phyloP scores from a whole-genome alignment of 2,329 filamentous ascomycete genomes.

The Berkeleyomyces basicola region DNA sequence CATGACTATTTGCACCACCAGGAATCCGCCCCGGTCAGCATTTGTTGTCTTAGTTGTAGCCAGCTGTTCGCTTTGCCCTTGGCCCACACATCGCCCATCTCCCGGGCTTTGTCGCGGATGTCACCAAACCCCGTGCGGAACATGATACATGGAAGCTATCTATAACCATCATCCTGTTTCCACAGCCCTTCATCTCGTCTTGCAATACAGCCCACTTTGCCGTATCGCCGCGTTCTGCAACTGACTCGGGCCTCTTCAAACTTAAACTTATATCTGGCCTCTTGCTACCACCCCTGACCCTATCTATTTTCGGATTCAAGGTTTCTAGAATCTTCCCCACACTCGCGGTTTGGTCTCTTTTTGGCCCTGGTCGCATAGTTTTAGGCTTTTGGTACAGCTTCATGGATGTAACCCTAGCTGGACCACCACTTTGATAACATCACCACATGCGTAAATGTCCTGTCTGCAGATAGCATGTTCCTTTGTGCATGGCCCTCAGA shows the following conservation, averaged over 20 bases:
- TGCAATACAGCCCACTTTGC: not conserved
- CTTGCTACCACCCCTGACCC: not conserved
- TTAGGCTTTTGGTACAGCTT: not conserved
- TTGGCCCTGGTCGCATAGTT: not conserved
- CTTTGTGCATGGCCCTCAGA: not conserved
- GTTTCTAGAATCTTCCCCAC: conserved; percentile 11
- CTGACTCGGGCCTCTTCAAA: not conserved
- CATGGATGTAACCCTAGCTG: not conserved
- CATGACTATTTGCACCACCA: not conserved
- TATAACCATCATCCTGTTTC: not conserved
- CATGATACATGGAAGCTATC: not conserved
- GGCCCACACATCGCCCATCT: not conserved
- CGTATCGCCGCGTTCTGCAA: not conserved
- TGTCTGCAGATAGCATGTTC: not conserved
- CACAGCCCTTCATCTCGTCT: not conserved
- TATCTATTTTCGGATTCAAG: conserved; percentile 7
- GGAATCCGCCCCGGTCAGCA: not conserved
- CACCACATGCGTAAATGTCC: not conserved
- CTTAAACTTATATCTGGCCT: conserved; percentile 11
- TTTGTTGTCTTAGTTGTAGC: not conserved
- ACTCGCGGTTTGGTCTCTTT: not conserved
- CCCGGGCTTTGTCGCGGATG: not conserved
- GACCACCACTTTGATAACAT: not conserved
- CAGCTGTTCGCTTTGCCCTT: not conserved
- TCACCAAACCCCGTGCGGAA: not conserved